These are phyloP conservation scores for Penicillium palitans DNA, from an alignment of 2,329 filamentous ascomycete species.

Conservation along the genomic window DNA sequence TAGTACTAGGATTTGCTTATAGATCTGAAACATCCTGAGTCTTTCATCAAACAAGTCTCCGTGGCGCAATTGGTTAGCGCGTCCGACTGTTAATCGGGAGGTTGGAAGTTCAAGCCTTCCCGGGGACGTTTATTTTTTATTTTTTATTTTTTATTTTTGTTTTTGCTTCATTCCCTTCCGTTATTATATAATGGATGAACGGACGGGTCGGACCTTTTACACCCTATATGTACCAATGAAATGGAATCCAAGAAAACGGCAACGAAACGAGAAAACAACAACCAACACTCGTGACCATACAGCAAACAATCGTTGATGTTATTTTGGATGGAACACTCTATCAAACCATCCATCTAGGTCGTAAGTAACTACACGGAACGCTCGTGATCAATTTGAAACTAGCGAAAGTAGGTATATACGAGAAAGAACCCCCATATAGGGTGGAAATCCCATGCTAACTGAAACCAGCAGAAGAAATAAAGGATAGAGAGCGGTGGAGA, in stretches of 20 bases:
- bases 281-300: too few species aligned
- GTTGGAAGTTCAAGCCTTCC: slow-evolving; percentile 45
- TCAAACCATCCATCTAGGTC: neutral
- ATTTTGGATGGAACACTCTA: neutral
- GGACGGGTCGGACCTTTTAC: too few species aligned
- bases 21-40: fast-evolving
- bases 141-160: neutral
- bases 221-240: neutral
- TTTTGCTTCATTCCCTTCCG: neutral
- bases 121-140: slow-evolving; percentile 32
- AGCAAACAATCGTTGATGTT: neutral
- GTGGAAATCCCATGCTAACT: too few species aligned
- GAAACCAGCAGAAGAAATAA: neutral
- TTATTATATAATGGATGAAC: too few species aligned
- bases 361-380: too few species aligned
- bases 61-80: slow-evolving; percentile 22
- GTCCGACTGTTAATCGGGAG: slow-evolving; percentile 39
- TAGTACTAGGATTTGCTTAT: neutral
- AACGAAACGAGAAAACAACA: too few species aligned
- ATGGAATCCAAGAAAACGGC: too few species aligned
- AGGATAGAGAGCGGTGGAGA: neutral
- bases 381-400: too few species aligned
- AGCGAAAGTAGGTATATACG: neutral
- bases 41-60: slow-evolving; percentile 19
- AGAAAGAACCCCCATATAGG: too few species aligned